Base-by-base conservation (phyloP, 2,329 filamentous ascomycete species). In the Fusarium palustre region DNA sequence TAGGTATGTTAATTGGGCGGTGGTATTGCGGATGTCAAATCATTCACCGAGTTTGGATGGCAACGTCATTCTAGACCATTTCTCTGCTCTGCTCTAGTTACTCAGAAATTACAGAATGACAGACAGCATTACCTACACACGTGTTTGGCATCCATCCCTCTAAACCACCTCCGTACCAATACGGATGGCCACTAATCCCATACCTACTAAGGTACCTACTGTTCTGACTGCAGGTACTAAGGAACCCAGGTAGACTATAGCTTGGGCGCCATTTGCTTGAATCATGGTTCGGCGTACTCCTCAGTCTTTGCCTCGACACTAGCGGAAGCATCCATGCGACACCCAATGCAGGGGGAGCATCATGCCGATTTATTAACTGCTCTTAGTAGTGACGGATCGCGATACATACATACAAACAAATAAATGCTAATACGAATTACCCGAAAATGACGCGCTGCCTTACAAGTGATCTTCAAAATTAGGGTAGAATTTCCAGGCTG, bases 241-340 rank as follows among this genome's bases (percentile, higher is more conserved):
- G n/a, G n/a, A n/a, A n/a, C 24, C 24, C 7, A 25, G 5, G 5
- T 25, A 25, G 24, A 5, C 24, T 25, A 25, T 25, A 25, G 24
- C 24, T 25, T 25, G 24, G 24, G 24, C 24, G 24, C 24, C 24
- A 25, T 25, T 25, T 25, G 24, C 28, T 30, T 58, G 52, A 64
- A 64, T 50, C 61, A 49, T 38, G 42, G 30, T 24, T 11, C 22
- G 22, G 24, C 24, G 41, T 43, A 43, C 41, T 25, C 41, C 16
- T 43, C 24, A 25, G 41, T 45, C 25, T 41, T 54, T 53, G 16
- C 22, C 11, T 30, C 12, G 15, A 28, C 43, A 42, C 20, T 64
- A 64, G 28, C 45, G 43, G 59, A 49, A 25, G 28, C 38, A 64
- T 31, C 59, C 59, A 49, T 46, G 59, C 41, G 28, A 15, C 22